Evolutionary conservation across 768 basidiomycete genomes (phyloP).

Genomic region (Auriscalpium orientale): DNA sequence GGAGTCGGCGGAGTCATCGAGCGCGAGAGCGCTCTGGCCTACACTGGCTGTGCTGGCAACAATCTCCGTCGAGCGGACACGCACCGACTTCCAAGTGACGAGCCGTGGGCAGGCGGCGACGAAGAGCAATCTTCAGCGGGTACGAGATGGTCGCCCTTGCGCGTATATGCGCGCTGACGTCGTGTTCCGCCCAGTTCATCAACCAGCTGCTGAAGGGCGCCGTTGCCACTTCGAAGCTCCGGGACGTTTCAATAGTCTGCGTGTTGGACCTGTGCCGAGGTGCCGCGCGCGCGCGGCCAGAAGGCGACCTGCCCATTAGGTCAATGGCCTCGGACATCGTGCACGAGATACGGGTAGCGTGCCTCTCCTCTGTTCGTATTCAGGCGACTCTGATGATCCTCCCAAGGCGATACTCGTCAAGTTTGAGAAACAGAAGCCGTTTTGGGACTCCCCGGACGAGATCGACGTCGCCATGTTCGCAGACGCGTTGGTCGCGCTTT

Average conservation of each 20-base stretch:
- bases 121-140: slow-evolving; percentile 16
- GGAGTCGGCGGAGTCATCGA: slow-evolving; percentile 29
- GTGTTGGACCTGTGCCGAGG: slow-evolving; percentile 73
- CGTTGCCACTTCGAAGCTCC: slow-evolving; percentile 42
- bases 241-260: slow-evolving; percentile 64
- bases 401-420: slow-evolving; percentile 18
- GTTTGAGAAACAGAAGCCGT: slow-evolving; percentile 37
- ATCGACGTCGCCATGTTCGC: slow-evolving; percentile 72
- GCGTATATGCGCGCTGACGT: slow-evolving; percentile 18
- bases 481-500: slow-evolving; percentile 66
- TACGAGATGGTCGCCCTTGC: background rate
- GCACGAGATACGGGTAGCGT: slow-evolving; percentile 70
- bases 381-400: slow-evolving; percentile 4
- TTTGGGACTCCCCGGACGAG: slow-evolving; percentile 65
- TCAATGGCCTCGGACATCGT: slow-evolving; percentile 65
- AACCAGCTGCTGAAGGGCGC: slow-evolving; percentile 48
- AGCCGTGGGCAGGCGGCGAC: slow-evolving; percentile 2
- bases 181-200: slow-evolving; percentile 41
- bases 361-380: slow-evolving; percentile 12
- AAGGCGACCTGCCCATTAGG: slow-evolving; percentile 51
- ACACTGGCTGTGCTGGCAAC: slow-evolving; percentile 68
- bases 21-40: slow-evolving; percentile 64
- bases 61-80: slow-evolving; percentile 60
- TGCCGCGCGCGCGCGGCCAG: slow-evolving; percentile 40
- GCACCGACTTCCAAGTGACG: slow-evolving; percentile 42